phyloP scores from a whole-genome alignment of 2,329 filamentous ascomycete genomes.

The Aurifilum marmelostoma region DNA sequence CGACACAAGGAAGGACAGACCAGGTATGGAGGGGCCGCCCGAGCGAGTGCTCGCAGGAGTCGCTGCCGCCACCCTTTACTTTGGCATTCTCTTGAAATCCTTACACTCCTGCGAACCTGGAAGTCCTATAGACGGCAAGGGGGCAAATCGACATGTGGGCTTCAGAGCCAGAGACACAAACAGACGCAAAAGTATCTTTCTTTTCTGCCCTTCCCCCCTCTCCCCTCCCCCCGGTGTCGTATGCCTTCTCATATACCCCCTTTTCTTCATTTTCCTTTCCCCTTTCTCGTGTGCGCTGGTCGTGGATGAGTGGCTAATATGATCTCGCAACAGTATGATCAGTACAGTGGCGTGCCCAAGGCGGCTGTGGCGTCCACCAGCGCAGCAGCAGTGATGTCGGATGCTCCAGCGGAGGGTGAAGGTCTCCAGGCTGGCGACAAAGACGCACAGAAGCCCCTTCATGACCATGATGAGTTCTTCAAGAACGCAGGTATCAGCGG shows the following conservation, averaged over 20 bases:
- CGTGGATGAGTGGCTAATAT: not conserved
- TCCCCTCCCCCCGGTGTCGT: too few relatives aligned
- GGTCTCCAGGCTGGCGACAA: slow-evolving; percentile 22
- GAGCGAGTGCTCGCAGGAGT: slow-evolving; percentile 22
- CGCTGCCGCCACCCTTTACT: slow-evolving; percentile 1
- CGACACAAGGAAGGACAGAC: not conserved
- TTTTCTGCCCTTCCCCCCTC: too few relatives aligned
- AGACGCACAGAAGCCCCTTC: slow-evolving; percentile 30
- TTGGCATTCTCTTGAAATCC: not conserved
- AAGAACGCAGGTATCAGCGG: slow-evolving; percentile 46
- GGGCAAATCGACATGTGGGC: not conserved
- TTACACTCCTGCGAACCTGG: slow-evolving; percentile 6
- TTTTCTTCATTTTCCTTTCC: not conserved
- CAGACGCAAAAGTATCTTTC: slow-evolving; percentile 16
- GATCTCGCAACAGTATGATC: slow-evolving; percentile 48
- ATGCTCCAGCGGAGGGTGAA: slow-evolving; percentile 30
- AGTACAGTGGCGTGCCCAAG: slow-evolving; percentile 40
- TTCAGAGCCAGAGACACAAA: not conserved
- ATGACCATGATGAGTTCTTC: slow-evolving; percentile 30
- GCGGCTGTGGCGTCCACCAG: slow-evolving; percentile 20
- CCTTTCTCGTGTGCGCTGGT: not conserved
- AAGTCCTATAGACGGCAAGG: slow-evolving; percentile 25
- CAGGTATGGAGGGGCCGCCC: not conserved
- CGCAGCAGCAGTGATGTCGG: slow-evolving; percentile 24
- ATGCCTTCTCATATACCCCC: too few relatives aligned